These are phyloP conservation scores for Aspergillus arachidicola DNA, from an alignment of 2,329 filamentous ascomycete genomes.

Conservation along the genomic window DNA sequence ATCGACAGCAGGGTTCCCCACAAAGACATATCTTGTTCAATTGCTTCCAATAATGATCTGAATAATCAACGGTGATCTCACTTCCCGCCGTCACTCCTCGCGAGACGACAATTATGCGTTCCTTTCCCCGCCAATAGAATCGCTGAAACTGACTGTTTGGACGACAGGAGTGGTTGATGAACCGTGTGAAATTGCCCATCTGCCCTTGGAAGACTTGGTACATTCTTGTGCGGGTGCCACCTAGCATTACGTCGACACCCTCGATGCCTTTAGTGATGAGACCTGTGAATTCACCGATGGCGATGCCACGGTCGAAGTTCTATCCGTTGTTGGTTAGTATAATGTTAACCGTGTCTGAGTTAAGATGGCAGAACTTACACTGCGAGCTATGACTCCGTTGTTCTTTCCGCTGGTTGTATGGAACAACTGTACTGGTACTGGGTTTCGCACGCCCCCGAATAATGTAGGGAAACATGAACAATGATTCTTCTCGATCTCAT, in stretches of 20 bases:
- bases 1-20: constrained; percentile 53
- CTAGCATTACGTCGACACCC: constrained; percentile 59
- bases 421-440: constrained; percentile 55
- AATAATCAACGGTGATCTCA: constrained; percentile 63
- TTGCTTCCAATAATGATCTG: constrained; percentile 59
- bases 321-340: constrained; percentile 16
- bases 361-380: constrained; percentile 16
- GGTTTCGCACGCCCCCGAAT: constrained; percentile 49
- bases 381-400: constrained; percentile 51
- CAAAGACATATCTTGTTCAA: constrained; percentile 60
- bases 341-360: background rate
- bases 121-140: constrained; percentile 59
- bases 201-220: constrained; percentile 63
- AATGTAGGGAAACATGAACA: constrained; percentile 59
- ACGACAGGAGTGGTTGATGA: constrained; percentile 62
- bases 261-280: constrained; percentile 56
- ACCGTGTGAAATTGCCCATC: constrained; percentile 60
- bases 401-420: constrained; percentile 57
- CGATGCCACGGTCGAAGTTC: constrained; percentile 55
- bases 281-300: constrained; percentile 60
- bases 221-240: constrained; percentile 35
- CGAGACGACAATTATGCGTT: constrained; percentile 59
- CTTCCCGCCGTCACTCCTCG: constrained; percentile 56
- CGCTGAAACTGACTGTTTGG: constrained; percentile 60
- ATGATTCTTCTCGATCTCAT: constrained; percentile 51